Conservation (phyloP, 345 rosid genomes). For the Schrenkiella parvula region DNA sequence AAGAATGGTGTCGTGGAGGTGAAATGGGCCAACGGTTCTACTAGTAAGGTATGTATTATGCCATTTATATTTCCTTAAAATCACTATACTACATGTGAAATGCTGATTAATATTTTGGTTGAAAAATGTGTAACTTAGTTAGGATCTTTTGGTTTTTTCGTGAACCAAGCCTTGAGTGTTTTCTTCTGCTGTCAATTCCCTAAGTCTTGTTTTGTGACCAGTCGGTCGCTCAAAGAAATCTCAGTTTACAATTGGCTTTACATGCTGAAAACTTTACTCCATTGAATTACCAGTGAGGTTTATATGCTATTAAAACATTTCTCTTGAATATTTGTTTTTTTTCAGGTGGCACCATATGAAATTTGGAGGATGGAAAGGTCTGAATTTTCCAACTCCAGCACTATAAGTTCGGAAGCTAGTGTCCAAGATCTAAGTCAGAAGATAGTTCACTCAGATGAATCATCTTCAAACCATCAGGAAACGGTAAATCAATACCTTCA, state of each 20-base stretch:
- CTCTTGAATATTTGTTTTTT: constrained; percentile 16
- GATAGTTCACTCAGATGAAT: constrained; percentile 32
- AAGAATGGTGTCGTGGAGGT: constrained; percentile 68
- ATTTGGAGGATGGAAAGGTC: constrained; percentile 58
- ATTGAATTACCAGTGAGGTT: background rate
- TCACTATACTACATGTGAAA: background rate
- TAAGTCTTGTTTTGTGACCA: background rate
- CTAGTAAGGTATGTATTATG: constrained; percentile 50
- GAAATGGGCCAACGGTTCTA: constrained; percentile 71
- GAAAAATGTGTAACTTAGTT: background rate
- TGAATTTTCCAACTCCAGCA: constrained; percentile 43
- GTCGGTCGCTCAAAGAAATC: background rate
- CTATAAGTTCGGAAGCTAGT: constrained; percentile 39
- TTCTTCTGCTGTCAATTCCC: background rate
- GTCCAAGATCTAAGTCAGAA: constrained; percentile 47
- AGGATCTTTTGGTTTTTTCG: background rate
- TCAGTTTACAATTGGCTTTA: background rate
- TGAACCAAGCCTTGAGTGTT: background rate
- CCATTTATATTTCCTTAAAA: background rate
- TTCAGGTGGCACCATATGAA: constrained; percentile 80
- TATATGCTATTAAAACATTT: background rate
- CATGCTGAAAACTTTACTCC: background rate
- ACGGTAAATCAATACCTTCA: constrained; percentile 44
- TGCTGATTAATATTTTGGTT: background rate
- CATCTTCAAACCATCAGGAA: constrained; percentile 39